Evolutionary conservation across 176 grass and related monocot genomes (phyloP).

Genomic region (Lolium multiflorum): DNA sequence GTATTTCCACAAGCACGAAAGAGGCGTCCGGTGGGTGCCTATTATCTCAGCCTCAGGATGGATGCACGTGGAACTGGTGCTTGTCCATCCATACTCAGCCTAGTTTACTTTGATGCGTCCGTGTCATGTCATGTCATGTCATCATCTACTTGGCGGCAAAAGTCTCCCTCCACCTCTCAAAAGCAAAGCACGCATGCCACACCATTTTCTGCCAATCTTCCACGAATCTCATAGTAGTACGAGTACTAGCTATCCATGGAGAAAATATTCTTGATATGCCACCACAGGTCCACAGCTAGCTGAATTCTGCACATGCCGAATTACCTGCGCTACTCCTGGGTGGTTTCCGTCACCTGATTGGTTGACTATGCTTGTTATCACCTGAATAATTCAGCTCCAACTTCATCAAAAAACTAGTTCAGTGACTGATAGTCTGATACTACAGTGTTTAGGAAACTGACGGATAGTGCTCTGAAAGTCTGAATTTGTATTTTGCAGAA

Average conservation of each 20-base stretch:
- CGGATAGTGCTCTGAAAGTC: not conserved
- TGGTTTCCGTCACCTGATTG: no score
- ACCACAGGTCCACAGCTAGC: not conserved
- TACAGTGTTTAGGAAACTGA: not conserved
- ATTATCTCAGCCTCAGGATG: not conserved
- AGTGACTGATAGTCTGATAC: not conserved
- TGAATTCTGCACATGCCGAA: not conserved
- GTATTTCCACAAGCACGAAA: not conserved
- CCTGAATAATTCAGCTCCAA: not conserved
- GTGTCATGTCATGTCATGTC: not conserved
- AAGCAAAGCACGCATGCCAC: not conserved
- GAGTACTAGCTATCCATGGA: not conserved
- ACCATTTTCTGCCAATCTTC: not conserved
- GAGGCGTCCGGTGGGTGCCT: not conserved
- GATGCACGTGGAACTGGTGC: not conserved
- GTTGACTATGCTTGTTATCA: not conserved
- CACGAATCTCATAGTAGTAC: not conserved
- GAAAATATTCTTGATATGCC: not conserved
- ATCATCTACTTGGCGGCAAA: slow-evolving; percentile 7
- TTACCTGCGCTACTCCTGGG: no score
- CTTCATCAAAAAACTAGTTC: not conserved
- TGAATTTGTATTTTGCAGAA: slow-evolving; percentile 28
- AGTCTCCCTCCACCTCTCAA: not conserved
- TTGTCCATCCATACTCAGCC: not conserved
- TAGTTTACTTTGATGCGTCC: not conserved